These are phyloP conservation scores for Fusarium poae DNA, from an alignment of 2,329 filamentous ascomycete genomes.

Conservation along the genomic window DNA sequence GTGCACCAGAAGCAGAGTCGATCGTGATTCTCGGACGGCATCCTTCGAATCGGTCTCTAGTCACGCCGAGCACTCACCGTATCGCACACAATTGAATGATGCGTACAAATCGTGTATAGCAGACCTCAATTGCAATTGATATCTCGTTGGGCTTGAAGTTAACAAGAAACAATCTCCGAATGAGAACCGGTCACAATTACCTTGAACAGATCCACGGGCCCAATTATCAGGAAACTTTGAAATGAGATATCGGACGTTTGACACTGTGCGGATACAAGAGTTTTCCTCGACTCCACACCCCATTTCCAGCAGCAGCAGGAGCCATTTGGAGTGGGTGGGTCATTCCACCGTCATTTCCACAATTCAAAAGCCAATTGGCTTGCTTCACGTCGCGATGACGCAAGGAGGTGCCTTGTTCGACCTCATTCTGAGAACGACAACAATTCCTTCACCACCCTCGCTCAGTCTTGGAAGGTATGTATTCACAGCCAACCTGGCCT, in stretches of 20 bases:
- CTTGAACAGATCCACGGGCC: not conserved
- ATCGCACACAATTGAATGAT: not conserved
- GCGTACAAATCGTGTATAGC: not conserved
- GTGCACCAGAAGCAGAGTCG: slow-evolving; percentile 25
- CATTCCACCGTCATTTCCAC: slow-evolving; percentile 44
- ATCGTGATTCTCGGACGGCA: slow-evolving; percentile 24
- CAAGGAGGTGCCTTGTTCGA: slow-evolving; percentile 41
- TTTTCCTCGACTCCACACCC: slow-evolving; percentile 38
- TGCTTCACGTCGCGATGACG: slow-evolving; percentile 45
- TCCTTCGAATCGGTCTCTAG: slow-evolving; percentile 24
- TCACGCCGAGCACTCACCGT: slow-evolving; percentile 7
- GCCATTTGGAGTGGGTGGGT: slow-evolving; percentile 32
- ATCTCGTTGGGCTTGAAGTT: slow-evolving; percentile 8
- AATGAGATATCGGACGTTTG: slow-evolving; percentile 7
- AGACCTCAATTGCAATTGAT: not conserved
- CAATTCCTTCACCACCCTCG: slow-evolving; percentile 31
- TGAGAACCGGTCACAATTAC: slow-evolving; percentile 7
- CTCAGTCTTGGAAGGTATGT: slow-evolving; percentile 20
- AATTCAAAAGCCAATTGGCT: slow-evolving; percentile 36
- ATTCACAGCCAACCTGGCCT: not conserved
- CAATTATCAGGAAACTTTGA: slow-evolving; percentile 21
- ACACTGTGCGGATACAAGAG: slow-evolving; percentile 41
- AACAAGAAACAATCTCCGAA: slow-evolving; percentile 9
- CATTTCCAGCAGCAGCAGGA: slow-evolving; percentile 32
- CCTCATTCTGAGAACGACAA: slow-evolving; percentile 25